Conservation (phyloP, 345 rosid species). For the Alliaria petiolata region DNA sequence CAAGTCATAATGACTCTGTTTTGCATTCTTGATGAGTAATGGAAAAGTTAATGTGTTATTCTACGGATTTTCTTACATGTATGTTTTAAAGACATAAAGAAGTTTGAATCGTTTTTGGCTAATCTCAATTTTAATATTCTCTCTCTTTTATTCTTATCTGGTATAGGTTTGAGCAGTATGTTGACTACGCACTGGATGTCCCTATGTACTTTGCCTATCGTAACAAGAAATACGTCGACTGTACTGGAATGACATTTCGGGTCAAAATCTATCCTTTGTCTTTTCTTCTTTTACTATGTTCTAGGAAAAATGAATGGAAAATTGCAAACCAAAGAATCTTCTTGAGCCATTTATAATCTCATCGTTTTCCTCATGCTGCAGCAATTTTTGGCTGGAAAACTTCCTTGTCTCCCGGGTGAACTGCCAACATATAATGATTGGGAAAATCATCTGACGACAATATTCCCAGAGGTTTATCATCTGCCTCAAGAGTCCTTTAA, state of each 20-base stretch:
- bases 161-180: conserved; percentile 96
- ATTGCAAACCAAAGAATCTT: background rate
- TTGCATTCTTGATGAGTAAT: conserved; percentile 1
- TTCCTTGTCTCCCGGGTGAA: conserved; percentile 91
- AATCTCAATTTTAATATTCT: background rate
- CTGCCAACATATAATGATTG: conserved; percentile 89
- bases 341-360: background rate
- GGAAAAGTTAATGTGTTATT: background rate
- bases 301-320: background rate
- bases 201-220: conserved; percentile 98
- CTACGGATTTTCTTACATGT: background rate
- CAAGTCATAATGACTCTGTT: background rate
- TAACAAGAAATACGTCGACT: conserved; percentile 79
- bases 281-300: conserved; percentile 7
- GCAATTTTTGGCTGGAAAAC: conserved; percentile 97
- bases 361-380: conserved; percentile 32
- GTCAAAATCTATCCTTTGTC: conserved; percentile 55
- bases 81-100: background rate
- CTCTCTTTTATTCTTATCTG: background rate
- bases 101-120: background rate
- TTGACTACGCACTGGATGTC: conserved; percentile 98
- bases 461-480: conserved; percentile 85
- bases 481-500: background rate
- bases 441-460: conserved; percentile 96
- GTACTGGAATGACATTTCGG: conserved; percentile 95